These are phyloP conservation scores for Aegilops bicornis DNA, from an alignment of 176 grass and related monocot genomes.

Conservation along the genomic window DNA sequence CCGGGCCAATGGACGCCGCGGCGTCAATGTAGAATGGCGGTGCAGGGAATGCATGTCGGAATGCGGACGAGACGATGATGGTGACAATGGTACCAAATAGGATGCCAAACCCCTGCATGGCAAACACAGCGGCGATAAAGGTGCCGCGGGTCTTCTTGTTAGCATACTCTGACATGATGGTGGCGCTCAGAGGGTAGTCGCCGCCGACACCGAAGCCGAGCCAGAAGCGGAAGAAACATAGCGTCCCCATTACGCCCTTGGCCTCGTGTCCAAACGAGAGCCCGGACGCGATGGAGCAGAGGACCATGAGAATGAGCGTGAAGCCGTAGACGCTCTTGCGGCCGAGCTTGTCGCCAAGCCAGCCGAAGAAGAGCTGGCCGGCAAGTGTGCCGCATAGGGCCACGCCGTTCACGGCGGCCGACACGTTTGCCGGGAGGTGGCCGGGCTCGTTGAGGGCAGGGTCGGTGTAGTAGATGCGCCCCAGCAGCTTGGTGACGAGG, in stretches of 20 bases:
- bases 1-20: slow-evolving; percentile 8
- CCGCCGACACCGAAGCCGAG: slow-evolving; percentile 82
- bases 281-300: slow-evolving; percentile 55
- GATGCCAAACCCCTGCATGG: slow-evolving; percentile 85
- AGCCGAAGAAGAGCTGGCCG: slow-evolving; percentile 80
- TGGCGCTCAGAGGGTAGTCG: slow-evolving; percentile 65
- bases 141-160: slow-evolving; percentile 77
- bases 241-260: slow-evolving; percentile 43
- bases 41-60: slow-evolving; percentile 42
- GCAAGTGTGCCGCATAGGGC: slow-evolving; percentile 72
- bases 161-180: slow-evolving; percentile 83
- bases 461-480: slow-evolving; percentile 77
- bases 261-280: slow-evolving; percentile 50
- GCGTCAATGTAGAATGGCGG: slow-evolving; percentile 37
- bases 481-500: slow-evolving; percentile 61
- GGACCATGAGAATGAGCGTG: slow-evolving; percentile 70
- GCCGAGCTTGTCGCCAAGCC: slow-evolving; percentile 67
- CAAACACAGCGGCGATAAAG: slow-evolving; percentile 89
- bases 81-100: slow-evolving; percentile 56
- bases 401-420: slow-evolving; percentile 52
- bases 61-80: slow-evolving; percentile 42
- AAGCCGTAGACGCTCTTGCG: slow-evolving; percentile 42
- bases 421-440: neutral
- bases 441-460: slow-evolving; percentile 19
- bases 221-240: slow-evolving; percentile 90